These are phyloP conservation scores for Tylopilus sp. DNA, from an alignment of 1,284 basidiomycete species.

Conservation along the genomic window DNA sequence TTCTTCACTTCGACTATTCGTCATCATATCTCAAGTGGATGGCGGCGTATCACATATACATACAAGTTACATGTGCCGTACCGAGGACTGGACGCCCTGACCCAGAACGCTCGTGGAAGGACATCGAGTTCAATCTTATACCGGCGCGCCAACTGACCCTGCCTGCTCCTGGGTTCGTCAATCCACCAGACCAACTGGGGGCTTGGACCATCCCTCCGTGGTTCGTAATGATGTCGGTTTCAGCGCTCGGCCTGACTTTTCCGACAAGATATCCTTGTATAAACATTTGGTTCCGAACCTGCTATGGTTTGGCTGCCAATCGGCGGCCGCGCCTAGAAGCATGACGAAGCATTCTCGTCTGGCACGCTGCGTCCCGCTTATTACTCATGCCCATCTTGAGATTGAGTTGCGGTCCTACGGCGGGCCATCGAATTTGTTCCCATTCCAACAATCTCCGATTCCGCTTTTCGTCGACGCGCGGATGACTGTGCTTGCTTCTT, in stretches of 20 bases:
- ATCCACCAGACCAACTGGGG: too few relatives aligned
- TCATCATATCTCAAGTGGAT: not conserved
- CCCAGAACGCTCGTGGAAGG: not conserved
- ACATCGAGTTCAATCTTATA: not conserved
- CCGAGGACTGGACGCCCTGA: not conserved
- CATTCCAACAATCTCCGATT: constrained; percentile 4
- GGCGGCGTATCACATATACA: not conserved
- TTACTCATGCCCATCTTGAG: not conserved
- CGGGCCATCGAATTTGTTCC: constrained; percentile 3
- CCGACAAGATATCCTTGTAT: not conserved
- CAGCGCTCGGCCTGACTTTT: not conserved
- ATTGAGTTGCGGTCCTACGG: constrained; percentile 4
- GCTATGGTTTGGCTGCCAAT: not conserved
- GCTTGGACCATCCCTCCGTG: too few relatives aligned
- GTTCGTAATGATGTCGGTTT: not conserved
- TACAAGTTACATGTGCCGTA: not conserved
- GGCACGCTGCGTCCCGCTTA: not conserved
- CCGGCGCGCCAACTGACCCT: too few relatives aligned
- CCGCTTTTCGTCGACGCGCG: constrained; percentile 18
- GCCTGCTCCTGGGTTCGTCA: too few relatives aligned
- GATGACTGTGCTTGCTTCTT: not conserved
- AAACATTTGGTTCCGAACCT: not conserved
- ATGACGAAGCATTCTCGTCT: not conserved
- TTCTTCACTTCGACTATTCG: not conserved
- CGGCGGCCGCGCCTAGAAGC: constrained; percentile 5